Evolutionary conservation across 1,284 basidiomycete species (phyloP).

Genomic region (Microbotryomycetes sp.): DNA sequence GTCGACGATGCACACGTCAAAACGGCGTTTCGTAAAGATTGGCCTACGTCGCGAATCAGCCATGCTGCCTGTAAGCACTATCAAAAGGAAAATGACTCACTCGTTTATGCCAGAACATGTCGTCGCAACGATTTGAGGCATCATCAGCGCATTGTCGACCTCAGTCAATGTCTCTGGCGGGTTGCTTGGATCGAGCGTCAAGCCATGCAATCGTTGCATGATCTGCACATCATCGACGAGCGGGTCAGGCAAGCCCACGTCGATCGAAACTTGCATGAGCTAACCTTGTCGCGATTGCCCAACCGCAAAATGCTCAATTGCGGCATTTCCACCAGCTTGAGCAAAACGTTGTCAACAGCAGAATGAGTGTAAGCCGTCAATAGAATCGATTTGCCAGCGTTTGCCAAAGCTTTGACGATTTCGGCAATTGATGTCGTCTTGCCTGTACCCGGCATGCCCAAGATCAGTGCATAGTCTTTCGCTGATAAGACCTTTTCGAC

Average conservation of each 20-base stretch:
- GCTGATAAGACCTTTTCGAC: conserved; percentile 69
- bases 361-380: conserved; percentile 94
- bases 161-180: conserved; percentile 62
- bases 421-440: conserved; percentile 94
- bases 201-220: conserved; percentile 59
- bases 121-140: conserved; percentile 87
- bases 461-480: conserved; percentile 80
- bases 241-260: not conserved
- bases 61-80: too few species aligned
- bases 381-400: conserved; percentile 75
- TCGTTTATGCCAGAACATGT: conserved; percentile 91
- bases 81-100: conserved; percentile 51
- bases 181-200: conserved; percentile 56
- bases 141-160: conserved; percentile 70
- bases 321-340: conserved; percentile 59
- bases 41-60: conserved; percentile 51
- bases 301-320: conserved; percentile 61
- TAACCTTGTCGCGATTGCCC: conserved; percentile 84
- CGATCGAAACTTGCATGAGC: conserved; percentile 31
- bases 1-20: conserved; percentile 97
- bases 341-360: conserved; percentile 89
- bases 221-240: conserved; percentile 26
- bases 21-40: conserved; percentile 71
- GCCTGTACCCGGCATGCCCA: conserved; percentile 98
- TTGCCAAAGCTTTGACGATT: conserved; percentile 72